Percentiles rank a stretch among this genome's conserved stretches.
phyloP scores from a whole-genome alignment of 2,329 filamentous ascomycete genomes.

The Paecilomyces niveus region DNA sequence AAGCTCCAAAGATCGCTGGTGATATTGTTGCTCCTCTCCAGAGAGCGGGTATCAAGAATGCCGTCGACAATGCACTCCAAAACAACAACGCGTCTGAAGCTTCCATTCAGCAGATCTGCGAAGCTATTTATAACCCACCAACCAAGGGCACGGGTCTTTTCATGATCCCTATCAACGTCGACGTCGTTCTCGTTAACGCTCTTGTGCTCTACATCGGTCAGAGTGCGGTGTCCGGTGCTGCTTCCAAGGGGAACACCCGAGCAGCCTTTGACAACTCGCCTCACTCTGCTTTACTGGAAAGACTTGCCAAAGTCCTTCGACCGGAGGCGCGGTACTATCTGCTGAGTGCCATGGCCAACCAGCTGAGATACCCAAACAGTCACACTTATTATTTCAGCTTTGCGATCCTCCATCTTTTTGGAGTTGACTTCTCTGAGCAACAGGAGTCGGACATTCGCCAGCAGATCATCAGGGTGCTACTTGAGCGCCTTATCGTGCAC shows the following conservation, averaged over 20 bases:
- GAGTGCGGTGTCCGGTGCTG: conserved; percentile 56
- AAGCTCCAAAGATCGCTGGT: conserved; percentile 58
- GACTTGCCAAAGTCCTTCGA: conserved; percentile 66
- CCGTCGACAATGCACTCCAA: conserved; percentile 46
- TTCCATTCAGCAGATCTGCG: conserved; percentile 63
- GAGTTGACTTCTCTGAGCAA: conserved; percentile 58
- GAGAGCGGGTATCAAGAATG: conserved; percentile 46
- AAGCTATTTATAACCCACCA: conserved; percentile 59
- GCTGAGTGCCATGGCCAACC: conserved; percentile 77
- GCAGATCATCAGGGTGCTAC: conserved; percentile 79
- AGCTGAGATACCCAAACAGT: conserved; percentile 81
- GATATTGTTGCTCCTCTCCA: conserved; percentile 49
- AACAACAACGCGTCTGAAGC: conserved; percentile 62
- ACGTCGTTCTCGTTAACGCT: conserved; percentile 67
- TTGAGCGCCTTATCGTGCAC: conserved; percentile 81
- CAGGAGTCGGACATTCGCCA: conserved; percentile 79
- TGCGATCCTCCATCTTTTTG: conserved; percentile 77
- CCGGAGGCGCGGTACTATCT: conserved; percentile 80
- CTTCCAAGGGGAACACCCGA: conserved; percentile 49
- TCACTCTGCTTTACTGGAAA: conserved; percentile 66
- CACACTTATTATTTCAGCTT: conserved; percentile 92
- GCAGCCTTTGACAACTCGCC: conserved; percentile 59
- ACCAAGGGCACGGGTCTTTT: conserved; percentile 58
- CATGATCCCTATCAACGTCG: conserved; percentile 59
- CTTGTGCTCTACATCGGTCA: conserved; percentile 77